These are phyloP conservation scores for Wallacemonas sp. DNA, from an alignment of 208 protist species.

Conservation along the genomic window DNA sequence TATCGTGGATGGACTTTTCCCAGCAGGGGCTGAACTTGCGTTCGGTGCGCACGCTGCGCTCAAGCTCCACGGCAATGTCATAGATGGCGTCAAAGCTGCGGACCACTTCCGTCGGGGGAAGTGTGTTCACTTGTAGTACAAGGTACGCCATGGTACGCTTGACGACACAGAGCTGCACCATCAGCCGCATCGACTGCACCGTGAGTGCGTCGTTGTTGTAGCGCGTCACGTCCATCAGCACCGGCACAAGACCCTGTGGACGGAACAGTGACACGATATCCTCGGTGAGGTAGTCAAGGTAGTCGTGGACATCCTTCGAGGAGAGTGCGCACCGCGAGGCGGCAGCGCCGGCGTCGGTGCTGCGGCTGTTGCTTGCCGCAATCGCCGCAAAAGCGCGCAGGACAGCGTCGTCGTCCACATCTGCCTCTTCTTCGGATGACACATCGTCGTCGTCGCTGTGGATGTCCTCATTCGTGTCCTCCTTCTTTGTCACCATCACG, in stretches of 20 bases:
- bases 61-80: slow-evolving; percentile 44
- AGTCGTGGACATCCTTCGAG: slow-evolving; percentile 30
- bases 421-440: slow-evolving; percentile 3
- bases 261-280: slow-evolving; percentile 34
- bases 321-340: slow-evolving; percentile 1
- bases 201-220: slow-evolving; percentile 52
- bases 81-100: slow-evolving; percentile 63
- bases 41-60: background rate
- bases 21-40: slow-evolving; percentile 7
- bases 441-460: background rate
- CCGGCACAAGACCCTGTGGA: slow-evolving; percentile 47
- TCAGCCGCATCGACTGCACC: slow-evolving; percentile 57
- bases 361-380: background rate
- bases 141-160: slow-evolving; percentile 53
- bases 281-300: slow-evolving; percentile 36
- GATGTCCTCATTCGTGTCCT: background rate
- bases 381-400: background rate
- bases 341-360: background rate
- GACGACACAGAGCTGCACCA: slow-evolving; percentile 65
- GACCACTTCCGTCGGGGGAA: slow-evolving; percentile 53
- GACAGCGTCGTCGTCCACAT: background rate
- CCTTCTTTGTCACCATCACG: background rate
- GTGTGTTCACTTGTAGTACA: slow-evolving; percentile 64
- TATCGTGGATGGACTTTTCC: slow-evolving; percentile 24
- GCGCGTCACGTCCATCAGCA: slow-evolving; percentile 59